Percentiles rank a stretch among this genome's conserved stretches.
These are phyloP conservation scores for Aphanomyces invadans DNA, from an alignment of 352 stramenopile genomes.

Conservation along the genomic window DNA sequence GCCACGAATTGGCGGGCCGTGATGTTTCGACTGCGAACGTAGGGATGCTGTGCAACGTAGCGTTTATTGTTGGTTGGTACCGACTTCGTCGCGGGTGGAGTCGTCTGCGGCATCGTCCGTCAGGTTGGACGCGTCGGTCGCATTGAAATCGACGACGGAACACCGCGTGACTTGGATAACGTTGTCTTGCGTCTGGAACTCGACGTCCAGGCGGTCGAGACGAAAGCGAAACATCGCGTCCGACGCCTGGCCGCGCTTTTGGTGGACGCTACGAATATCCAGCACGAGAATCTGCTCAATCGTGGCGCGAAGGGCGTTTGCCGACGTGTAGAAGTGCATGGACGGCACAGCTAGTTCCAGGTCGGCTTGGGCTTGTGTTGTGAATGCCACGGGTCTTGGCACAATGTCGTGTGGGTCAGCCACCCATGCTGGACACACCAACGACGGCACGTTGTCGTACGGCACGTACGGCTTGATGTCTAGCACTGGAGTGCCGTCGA, in stretches of 20 bases:
- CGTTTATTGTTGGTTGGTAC: too few species aligned
- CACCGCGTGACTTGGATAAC: slow-evolving; percentile 45
- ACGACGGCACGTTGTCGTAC: slow-evolving; percentile 52
- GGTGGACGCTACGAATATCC: slow-evolving; percentile 76
- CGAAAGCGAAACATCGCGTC: slow-evolving; percentile 52
- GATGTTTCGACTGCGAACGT: too few species aligned
- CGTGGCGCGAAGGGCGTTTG: slow-evolving; percentile 42
- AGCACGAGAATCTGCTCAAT: slow-evolving; percentile 78
- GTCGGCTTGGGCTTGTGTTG: slow-evolving; percentile 30
- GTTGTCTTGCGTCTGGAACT: slow-evolving; percentile 63
- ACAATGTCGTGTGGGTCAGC: slow-evolving; percentile 43
- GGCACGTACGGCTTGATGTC: slow-evolving; percentile 98
- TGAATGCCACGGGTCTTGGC: slow-evolving; percentile 48
- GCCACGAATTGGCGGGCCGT: too few species aligned
- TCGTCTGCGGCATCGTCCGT: too few species aligned
- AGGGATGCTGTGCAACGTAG: too few species aligned
- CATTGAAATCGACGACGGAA: neutral
- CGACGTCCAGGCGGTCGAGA: slow-evolving; percentile 67
- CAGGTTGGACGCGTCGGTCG: too few species aligned
- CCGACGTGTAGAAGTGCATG: slow-evolving; percentile 54
- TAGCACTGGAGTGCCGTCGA: slow-evolving; percentile 95
- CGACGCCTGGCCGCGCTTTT: slow-evolving; percentile 51
- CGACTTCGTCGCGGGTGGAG: too few species aligned
- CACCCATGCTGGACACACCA: slow-evolving; percentile 64
- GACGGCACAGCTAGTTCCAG: slow-evolving; percentile 39